These are phyloP conservation scores for Candida jianshihensis DNA, from an alignment of 805 yeast genomes.

Conservation along the genomic window DNA sequence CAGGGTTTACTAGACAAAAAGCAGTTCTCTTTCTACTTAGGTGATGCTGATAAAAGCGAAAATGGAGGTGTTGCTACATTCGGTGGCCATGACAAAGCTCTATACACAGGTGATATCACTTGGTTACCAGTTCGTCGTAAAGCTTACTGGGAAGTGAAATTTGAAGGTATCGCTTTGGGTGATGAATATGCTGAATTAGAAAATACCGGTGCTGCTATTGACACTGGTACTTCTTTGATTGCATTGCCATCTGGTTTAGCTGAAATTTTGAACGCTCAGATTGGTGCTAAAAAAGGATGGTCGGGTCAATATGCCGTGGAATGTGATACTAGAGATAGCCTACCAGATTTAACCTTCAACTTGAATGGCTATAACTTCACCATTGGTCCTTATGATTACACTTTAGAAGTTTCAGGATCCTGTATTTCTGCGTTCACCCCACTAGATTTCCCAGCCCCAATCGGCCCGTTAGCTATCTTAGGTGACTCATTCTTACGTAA, in stretches of 20 bases:
- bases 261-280: constrained; percentile 88
- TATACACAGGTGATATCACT: constrained; percentile 76
- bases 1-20: constrained; percentile 78
- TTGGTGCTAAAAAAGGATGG: constrained; percentile 97
- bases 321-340: constrained; percentile 72
- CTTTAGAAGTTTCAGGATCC: constrained; percentile 88
- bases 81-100: constrained; percentile 83
- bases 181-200: constrained; percentile 81
- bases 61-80: constrained; percentile 90
- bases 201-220: constrained; percentile 92
- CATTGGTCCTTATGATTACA: constrained; percentile 83
- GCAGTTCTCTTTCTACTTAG: constrained; percentile 86
- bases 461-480: constrained; percentile 92
- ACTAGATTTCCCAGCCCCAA: constrained; percentile 95
- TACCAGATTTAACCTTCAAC: constrained; percentile 90
- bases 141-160: constrained; percentile 98
- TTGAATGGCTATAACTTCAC: constrained; percentile 90
- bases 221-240: constrained; percentile 95
- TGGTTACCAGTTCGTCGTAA: constrained; percentile 98
- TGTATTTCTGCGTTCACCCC: constrained; percentile 96
- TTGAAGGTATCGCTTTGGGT: constrained; percentile 87
- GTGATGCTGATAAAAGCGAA: constrained; percentile 61
- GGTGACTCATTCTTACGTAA: constrained; percentile 97
- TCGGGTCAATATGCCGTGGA: constrained; percentile 94
- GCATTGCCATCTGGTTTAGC: constrained; percentile 94